phyloP scores from a whole-genome alignment of 768 basidiomycete genomes.

The Cantharellus anzutake region DNA sequence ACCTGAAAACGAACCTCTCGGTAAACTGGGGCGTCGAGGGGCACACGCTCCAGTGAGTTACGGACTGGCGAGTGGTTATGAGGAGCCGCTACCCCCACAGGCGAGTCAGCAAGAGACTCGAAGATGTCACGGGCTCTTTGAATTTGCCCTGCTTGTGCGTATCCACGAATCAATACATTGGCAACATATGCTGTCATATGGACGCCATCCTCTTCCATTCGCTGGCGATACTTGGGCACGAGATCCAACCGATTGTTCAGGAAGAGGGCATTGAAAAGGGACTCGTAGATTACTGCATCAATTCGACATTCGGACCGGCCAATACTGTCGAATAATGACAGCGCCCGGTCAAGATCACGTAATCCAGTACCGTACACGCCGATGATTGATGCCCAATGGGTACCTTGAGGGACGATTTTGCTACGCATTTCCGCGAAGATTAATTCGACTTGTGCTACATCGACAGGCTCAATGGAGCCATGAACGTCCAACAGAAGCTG shows the following conservation, averaged over 20 bases:
- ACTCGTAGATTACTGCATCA: conserved; percentile 79
- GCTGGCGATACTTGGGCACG: conserved; percentile 42
- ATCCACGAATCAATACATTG: conserved; percentile 58
- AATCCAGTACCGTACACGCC: conserved; percentile 70
- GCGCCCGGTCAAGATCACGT: conserved; percentile 59
- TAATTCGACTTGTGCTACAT: conserved; percentile 47
- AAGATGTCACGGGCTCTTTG: conserved; percentile 60
- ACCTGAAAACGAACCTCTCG: conserved; percentile 41
- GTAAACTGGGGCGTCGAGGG: conserved; percentile 44
- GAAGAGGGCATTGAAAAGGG: conserved; percentile 72
- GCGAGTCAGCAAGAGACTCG: conserved; percentile 59
- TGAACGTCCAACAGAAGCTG: conserved; percentile 81
- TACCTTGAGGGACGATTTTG: conserved; percentile 31
- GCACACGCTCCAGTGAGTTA: conserved; percentile 15
- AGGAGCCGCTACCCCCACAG: conserved; percentile 68
- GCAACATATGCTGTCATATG: conserved; percentile 93
- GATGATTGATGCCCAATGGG: conserved; percentile 72
- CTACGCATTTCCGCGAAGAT: conserved; percentile 37
- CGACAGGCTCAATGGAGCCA: conserved; percentile 68
- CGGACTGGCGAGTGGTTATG: conserved; percentile 67
- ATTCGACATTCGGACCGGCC: conserved; percentile 23
- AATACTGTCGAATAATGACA: conserved; percentile 62
- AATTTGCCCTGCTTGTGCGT: conserved; percentile 48
- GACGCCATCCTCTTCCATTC: conserved; percentile 41
- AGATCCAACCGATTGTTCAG: conserved; percentile 63